These are phyloP conservation scores for Colletotrichum sp. DNA, from an alignment of 2,329 filamentous ascomycete species.

Conservation along the genomic window DNA sequence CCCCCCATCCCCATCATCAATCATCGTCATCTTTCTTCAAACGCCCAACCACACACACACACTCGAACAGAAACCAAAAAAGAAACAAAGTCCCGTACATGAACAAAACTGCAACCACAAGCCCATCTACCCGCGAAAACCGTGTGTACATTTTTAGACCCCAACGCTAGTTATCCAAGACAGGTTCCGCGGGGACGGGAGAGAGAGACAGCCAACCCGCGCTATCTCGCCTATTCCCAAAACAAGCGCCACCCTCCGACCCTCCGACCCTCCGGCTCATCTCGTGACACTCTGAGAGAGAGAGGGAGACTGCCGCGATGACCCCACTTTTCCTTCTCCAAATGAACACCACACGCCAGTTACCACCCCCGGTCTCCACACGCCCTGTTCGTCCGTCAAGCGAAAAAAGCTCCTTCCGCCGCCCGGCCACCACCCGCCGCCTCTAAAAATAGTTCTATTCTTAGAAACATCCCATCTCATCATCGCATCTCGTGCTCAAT, in stretches of 20 bases:
- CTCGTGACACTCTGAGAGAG: background rate
- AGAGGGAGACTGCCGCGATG: background rate
- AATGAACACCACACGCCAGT: background rate
- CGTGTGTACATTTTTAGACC: constrained; percentile 19
- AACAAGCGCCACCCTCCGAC: background rate
- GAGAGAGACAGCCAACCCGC: background rate
- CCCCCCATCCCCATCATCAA: background rate
- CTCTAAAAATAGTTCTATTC: constrained; percentile 13
- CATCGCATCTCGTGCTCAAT: background rate
- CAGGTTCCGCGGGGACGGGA: background rate
- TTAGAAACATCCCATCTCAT: background rate
- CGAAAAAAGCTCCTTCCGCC: background rate
- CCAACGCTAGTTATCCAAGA: background rate
- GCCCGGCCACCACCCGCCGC: background rate
- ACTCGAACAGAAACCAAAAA: background rate
- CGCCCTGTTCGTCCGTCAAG: constrained; percentile 1
- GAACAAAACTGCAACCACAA: background rate
- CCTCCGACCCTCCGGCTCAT: background rate
- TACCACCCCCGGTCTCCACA: background rate
- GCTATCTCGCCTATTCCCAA: background rate
- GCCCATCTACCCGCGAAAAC: background rate
- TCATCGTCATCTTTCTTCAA: background rate
- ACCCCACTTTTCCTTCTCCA: background rate
- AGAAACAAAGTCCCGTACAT: constrained; percentile 1
- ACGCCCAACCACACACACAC: background rate